phyloP scores from a whole-genome alignment of 768 basidiomycete species.

The Kwoniella dejecticola region DNA sequence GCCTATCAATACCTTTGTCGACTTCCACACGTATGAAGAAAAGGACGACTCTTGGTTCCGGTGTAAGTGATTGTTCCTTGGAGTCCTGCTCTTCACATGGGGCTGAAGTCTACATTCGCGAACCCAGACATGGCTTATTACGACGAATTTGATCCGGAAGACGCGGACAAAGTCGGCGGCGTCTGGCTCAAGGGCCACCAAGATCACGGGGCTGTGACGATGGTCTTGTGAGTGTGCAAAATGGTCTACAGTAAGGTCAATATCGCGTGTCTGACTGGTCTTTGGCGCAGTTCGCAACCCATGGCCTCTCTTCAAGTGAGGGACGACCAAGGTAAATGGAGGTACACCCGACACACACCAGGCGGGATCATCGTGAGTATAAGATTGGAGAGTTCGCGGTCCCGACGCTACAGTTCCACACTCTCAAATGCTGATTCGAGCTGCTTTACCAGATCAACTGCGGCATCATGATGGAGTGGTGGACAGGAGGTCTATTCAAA shows the following conservation, averaged over 20 bases:
- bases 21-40: slow-evolving; percentile 21
- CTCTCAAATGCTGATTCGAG: too few species aligned
- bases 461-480: slow-evolving; percentile 25
- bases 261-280: too few species aligned
- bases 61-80: too few species aligned
- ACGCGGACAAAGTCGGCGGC: slow-evolving; percentile 12
- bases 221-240: slow-evolving; percentile 11
- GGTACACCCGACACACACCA: slow-evolving; percentile 8
- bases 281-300: slow-evolving; percentile 25
- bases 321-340: slow-evolving; percentile 19
- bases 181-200: slow-evolving; percentile 26
- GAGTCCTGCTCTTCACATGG: too few species aligned
- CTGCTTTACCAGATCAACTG: slow-evolving; percentile 21
- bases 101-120: too few species aligned
- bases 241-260: too few species aligned
- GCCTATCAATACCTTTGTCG: slow-evolving; percentile 20
- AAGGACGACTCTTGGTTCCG: slow-evolving; percentile 23
- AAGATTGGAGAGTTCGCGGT: too few species aligned
- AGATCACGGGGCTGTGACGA: slow-evolving; percentile 21
- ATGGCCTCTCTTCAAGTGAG: slow-evolving; percentile 20
- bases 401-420: too few species aligned
- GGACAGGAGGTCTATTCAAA: slow-evolving; percentile 26
- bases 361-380: slow-evolving; percentile 21
- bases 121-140: slow-evolving; percentile 29
- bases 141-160: slow-evolving; percentile 22